These are phyloP conservation scores for Boletus reticulatus DNA, from an alignment of 768 basidiomycete genomes.

Conservation along the genomic window DNA sequence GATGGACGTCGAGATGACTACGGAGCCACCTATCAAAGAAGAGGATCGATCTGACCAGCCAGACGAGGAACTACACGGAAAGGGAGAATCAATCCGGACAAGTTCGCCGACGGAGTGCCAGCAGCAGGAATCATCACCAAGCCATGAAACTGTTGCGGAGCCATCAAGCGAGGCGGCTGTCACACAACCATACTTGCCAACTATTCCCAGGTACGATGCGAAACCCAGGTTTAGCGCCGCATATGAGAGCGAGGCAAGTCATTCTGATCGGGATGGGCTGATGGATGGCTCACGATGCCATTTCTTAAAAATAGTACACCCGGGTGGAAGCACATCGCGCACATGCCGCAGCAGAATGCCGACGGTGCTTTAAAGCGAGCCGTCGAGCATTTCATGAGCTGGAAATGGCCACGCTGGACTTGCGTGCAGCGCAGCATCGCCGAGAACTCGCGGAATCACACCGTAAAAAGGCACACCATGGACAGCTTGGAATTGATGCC, in stretches of 20 bases:
- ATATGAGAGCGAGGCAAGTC: conserved; percentile 27
- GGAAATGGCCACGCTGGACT: conserved; percentile 56
- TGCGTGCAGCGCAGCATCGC: conserved; percentile 56
- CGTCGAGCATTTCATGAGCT: conserved; percentile 60
- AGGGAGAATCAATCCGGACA: conserved; percentile 25
- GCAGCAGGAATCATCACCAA: neutral
- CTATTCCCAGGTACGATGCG: conserved; percentile 30
- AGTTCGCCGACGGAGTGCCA: conserved; percentile 10
- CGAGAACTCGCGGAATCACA: conserved; percentile 57
- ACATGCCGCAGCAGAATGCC: conserved; percentile 39
- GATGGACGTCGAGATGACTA: conserved; percentile 6
- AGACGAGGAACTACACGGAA: conserved; percentile 18
- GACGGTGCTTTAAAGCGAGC: conserved; percentile 37
- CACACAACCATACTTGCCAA: conserved; percentile 32
- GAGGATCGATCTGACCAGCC: conserved; percentile 14
- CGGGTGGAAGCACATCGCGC: conserved; percentile 40
- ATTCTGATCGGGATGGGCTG: neutral
- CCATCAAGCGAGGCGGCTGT: conserved; percentile 17
- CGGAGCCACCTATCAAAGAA: conserved; percentile 8
- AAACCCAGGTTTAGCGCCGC: conserved; percentile 28
- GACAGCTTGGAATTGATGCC: conserved; percentile 59
- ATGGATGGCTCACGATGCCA: conserved; percentile 2
- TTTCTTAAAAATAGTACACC: conserved; percentile 19
- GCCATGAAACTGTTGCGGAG: conserved; percentile 12
- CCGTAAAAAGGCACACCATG: conserved; percentile 59